Conservation (phyloP, 148 eudicot genomes). For the Amaranthus palmeri region DNA sequence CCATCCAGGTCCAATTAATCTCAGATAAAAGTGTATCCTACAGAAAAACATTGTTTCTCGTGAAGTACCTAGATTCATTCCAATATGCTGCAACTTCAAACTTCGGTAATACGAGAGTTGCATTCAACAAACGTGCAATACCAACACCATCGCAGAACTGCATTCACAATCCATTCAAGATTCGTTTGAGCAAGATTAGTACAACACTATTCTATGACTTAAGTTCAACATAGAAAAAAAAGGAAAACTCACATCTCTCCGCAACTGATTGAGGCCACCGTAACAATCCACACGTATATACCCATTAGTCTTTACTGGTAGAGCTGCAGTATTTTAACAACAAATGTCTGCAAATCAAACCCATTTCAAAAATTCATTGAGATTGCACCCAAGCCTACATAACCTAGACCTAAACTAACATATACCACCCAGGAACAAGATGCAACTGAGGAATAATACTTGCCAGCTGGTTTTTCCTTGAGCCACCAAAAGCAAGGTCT, state of each 20-base stretch:
- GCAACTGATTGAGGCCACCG: constrained; percentile 98
- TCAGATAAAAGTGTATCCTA: not conserved
- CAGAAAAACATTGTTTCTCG: not conserved
- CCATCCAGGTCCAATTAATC: not conserved
- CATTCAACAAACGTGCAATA: constrained; percentile 85
- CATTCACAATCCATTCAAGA: constrained; percentile 20
- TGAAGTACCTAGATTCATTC: constrained; percentile 90
- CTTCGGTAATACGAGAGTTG: constrained; percentile 92
- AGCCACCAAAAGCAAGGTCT: constrained; percentile 95
- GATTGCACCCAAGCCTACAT: constrained; percentile 7
- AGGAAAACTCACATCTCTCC: constrained; percentile 77
- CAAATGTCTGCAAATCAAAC: constrained; percentile 81
- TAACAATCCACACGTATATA: constrained; percentile 97
- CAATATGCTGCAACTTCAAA: constrained; percentile 99
- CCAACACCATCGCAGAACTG: constrained; percentile 99
- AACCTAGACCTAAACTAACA: not conserved
- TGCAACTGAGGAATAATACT: constrained; percentile 13
- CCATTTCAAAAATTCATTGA: constrained; percentile 45
- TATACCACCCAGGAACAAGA: constrained; percentile 1
- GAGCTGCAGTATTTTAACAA: constrained; percentile 95
- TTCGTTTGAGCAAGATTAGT: not conserved
- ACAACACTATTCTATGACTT: not conserved
- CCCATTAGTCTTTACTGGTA: constrained; percentile 75
- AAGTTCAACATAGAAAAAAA: constrained; percentile 3
- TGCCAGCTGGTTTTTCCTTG: constrained; percentile 46